Percentiles rank a stretch among this genome's conserved stretches.
These are phyloP conservation scores for Hemisphaericaspora xylofermentans DNA, from an alignment of 1,139 yeast species.

Conservation along the genomic window DNA sequence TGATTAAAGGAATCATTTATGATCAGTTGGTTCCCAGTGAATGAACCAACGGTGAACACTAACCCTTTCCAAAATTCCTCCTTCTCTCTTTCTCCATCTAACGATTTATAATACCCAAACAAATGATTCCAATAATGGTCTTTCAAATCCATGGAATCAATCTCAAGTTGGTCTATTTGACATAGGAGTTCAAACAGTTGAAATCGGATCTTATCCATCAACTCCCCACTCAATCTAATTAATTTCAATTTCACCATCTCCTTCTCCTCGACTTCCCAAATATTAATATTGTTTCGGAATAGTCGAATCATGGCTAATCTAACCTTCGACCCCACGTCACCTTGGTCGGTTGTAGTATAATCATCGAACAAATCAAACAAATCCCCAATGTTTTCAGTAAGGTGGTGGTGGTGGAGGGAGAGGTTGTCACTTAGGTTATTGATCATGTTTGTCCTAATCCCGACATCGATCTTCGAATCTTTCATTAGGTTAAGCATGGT, in stretches of 20 bases:
- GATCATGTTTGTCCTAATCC: constrained; percentile 26
- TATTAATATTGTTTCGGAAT: constrained; percentile 19
- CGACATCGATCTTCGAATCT: constrained; percentile 23
- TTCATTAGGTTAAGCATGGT: constrained; percentile 19
- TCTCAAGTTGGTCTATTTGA: neutral
- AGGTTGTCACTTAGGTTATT: constrained; percentile 15
- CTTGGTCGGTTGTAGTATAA: constrained; percentile 66
- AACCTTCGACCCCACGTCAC: constrained; percentile 78
- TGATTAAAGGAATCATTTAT: constrained; percentile 45
- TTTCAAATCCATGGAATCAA: constrained; percentile 6
- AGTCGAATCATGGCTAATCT: constrained; percentile 45
- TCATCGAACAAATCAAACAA: constrained; percentile 47
- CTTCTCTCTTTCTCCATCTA: constrained; percentile 2
- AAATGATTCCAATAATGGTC: constrained; percentile 27
- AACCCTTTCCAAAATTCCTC: constrained; percentile 57
- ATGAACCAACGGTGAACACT: constrained; percentile 58
- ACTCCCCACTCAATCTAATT: constrained; percentile 51
- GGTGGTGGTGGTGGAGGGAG: constrained; percentile 40
- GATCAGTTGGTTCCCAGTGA: constrained; percentile 51
- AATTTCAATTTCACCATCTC: constrained; percentile 29
- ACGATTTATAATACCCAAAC: constrained; percentile 19
- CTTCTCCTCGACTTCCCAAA: constrained; percentile 14
- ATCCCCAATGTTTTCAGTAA: neutral
- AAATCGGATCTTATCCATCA: constrained; percentile 32
- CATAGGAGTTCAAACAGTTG: constrained; percentile 26